These are phyloP conservation scores for Solanum aculeatissimum DNA, from an alignment of 305 asterid species.

Conservation along the genomic window DNA sequence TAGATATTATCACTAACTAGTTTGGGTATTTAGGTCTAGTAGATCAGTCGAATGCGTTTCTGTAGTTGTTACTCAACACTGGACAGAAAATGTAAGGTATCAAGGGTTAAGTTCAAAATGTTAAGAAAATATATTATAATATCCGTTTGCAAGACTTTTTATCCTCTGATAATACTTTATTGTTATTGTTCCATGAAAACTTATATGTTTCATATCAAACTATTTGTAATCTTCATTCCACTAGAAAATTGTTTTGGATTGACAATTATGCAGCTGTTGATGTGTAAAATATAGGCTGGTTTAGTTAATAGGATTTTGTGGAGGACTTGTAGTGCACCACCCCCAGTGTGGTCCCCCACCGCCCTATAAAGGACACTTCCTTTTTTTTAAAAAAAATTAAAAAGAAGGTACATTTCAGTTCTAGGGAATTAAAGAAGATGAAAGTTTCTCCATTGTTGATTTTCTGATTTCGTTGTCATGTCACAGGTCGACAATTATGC, in stretches of 20 bases:
- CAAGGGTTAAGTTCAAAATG: not conserved
- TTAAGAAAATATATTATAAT: not conserved
- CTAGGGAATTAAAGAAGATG: not conserved
- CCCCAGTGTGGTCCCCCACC: too few species aligned
- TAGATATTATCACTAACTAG: not conserved
- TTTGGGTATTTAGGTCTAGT: not conserved
- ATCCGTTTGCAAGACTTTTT: not conserved
- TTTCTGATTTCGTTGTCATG: not conserved
- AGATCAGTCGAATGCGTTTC: not conserved
- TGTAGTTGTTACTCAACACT: not conserved
- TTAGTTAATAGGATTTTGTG: not conserved
- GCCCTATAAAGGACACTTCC: not conserved
- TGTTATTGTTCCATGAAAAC: not conserved
- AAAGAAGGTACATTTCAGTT: not conserved
- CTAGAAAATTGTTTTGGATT: not conserved
- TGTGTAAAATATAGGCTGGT: not conserved
- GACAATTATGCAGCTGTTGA: not conserved
- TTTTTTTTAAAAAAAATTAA: not conserved
- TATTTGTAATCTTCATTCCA: not conserved
- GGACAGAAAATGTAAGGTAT: not conserved
- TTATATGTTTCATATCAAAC: not conserved
- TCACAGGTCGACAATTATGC: conserved; percentile 74
- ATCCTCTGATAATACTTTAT: not conserved
- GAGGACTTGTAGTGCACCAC: not conserved
- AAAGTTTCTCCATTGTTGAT: not conserved